These are phyloP conservation scores for Arthrinium phaeospermum DNA, from an alignment of 2,329 filamentous ascomycete species.

Conservation along the genomic window DNA sequence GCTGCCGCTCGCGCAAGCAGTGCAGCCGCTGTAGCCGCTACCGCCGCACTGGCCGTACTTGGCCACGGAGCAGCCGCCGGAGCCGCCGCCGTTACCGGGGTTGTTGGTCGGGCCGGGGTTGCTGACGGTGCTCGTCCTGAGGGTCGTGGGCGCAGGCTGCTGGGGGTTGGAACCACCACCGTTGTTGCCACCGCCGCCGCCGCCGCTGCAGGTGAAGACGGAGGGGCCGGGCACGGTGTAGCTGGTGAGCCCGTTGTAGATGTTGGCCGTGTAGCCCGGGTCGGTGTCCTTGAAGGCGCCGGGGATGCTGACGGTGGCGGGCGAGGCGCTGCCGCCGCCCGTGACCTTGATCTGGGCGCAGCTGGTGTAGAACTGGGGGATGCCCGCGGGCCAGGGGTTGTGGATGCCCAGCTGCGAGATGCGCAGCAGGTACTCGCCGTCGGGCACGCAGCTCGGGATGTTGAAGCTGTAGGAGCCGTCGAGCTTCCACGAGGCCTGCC, in stretches of 20 bases:
- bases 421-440: slow-evolving; percentile 64
- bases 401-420: slow-evolving; percentile 68
- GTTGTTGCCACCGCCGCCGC: not conserved
- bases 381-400: slow-evolving; percentile 51
- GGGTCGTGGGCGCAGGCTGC: slow-evolving; percentile 8
- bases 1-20: not conserved
- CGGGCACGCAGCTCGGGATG: slow-evolving; percentile 58
- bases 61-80: not conserved
- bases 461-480: slow-evolving; percentile 42
- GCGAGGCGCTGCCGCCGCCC: slow-evolving; percentile 43
- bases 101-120: not conserved
- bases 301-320: slow-evolving; percentile 42
- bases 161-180: not conserved
- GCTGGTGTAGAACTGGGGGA: slow-evolving; percentile 37
- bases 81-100: not conserved
- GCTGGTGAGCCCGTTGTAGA: slow-evolving; percentile 39
- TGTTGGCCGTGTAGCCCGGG: slow-evolving; percentile 50
- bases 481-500: slow-evolving; percentile 41
- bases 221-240: slow-evolving; percentile 42
- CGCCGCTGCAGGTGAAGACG: slow-evolving; percentile 9
- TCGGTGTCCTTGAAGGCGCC: slow-evolving; percentile 46
- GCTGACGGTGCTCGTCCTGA: not conserved
- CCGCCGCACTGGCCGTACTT: slow-evolving; percentile 18
- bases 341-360: slow-evolving; percentile 55
- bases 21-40: slow-evolving; percentile 16